Percentiles rank a stretch among this genome's conserved stretches.
Evolutionary conservation across 2,329 filamentous ascomycete genomes (phyloP).

Genomic region (Nectriaceae sp.): DNA sequence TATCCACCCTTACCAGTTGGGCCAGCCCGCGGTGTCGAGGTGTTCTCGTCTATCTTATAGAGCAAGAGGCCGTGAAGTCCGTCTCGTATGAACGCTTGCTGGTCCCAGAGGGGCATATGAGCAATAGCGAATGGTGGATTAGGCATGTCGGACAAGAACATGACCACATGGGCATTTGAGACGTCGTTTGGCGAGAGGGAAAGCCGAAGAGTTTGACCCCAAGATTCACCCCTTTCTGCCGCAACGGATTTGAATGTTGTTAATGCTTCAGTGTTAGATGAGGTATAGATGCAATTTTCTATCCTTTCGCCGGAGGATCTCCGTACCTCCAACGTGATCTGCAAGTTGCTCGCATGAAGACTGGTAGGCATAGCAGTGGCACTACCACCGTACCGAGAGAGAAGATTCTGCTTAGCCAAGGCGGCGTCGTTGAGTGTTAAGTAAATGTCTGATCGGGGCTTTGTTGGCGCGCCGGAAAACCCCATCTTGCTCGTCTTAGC

Average conservation of each 20-base stretch:
- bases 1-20: constrained; percentile 80
- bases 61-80: constrained; percentile 79
- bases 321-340: constrained; percentile 87
- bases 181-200: constrained; percentile 80
- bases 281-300: constrained; percentile 83
- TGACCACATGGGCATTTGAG: constrained; percentile 78
- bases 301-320: constrained; percentile 77
- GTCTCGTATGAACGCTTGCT: constrained; percentile 86
- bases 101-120: constrained; percentile 92
- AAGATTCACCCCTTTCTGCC: constrained; percentile 75
- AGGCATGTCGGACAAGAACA: constrained; percentile 86
- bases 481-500: constrained; percentile 85
- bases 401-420: constrained; percentile 72
- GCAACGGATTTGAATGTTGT: constrained; percentile 90
- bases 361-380: constrained; percentile 68
- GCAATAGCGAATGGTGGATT: constrained; percentile 87
- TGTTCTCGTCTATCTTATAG: constrained; percentile 91
- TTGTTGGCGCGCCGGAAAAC: constrained; percentile 88
- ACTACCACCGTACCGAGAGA: constrained; percentile 71
- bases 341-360: constrained; percentile 71
- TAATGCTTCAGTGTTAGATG: constrained; percentile 75
- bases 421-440: constrained; percentile 78
- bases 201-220: constrained; percentile 87
- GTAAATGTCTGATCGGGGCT: constrained; percentile 91
- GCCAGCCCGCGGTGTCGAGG: constrained; percentile 64